Percentiles rank a stretch among this genome's conserved stretches.
Evolutionary conservation across 495 filamentous ascomycete species (phyloP).

Genomic region (Venustampulla echinocandica): DNA sequence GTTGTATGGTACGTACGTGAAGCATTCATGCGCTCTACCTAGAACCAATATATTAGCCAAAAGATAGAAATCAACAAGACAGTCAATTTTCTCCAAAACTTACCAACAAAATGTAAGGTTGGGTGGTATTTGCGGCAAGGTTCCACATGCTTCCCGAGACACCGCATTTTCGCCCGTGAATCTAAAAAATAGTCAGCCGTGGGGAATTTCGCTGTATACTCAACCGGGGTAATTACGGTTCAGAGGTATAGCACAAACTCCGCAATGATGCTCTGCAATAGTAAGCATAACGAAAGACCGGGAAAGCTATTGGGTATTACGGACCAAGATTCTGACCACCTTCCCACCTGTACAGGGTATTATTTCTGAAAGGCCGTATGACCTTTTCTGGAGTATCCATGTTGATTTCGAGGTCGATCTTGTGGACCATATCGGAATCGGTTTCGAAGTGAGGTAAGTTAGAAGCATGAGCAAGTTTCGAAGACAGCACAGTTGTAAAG

Average conservation of each 20-base stretch:
- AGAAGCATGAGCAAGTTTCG: too few relatives aligned
- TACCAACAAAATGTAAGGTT: slow-evolving; percentile 23
- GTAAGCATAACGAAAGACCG: slow-evolving; percentile 1
- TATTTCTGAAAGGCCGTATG: too few relatives aligned
- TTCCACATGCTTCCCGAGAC: slow-evolving; percentile 24
- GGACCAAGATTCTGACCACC: slow-evolving; percentile 9
- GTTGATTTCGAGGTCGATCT: too few relatives aligned
- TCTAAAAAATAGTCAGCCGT: slow-evolving; percentile 15
- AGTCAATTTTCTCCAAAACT: not conserved
- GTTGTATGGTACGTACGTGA: too few relatives aligned
- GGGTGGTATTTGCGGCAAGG: slow-evolving; percentile 24
- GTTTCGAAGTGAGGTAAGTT: too few relatives aligned
- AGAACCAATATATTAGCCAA: not conserved
- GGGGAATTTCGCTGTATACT: not conserved
- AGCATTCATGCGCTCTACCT: slow-evolving; percentile 24
- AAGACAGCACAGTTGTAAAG: too few relatives aligned
- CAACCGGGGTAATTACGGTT: slow-evolving; percentile 11
- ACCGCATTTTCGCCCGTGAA: slow-evolving; percentile 17
- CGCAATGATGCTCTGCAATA: slow-evolving; percentile 22
- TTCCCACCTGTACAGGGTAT: slow-evolving; percentile 19
- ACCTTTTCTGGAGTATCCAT: too few relatives aligned
- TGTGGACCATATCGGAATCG: too few relatives aligned
- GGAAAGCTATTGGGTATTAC: not conserved
- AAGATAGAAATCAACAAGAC: not conserved
- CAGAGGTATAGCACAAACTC: slow-evolving; percentile 21